phyloP scores from a whole-genome alignment of 805 yeast genomes.

The Schizosaccharomyces pombe region DNA sequence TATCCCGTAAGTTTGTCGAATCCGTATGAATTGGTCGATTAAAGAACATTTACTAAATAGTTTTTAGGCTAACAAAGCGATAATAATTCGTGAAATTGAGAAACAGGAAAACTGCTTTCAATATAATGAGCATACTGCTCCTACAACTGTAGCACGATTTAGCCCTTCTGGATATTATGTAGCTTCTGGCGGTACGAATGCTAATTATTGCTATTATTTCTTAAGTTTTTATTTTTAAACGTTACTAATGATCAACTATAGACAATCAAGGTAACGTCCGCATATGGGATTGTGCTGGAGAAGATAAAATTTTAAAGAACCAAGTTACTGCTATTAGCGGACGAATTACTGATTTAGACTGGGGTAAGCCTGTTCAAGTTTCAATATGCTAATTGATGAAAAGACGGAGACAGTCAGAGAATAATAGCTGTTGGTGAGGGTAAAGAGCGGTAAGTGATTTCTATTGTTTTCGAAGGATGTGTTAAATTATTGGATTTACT shows the following conservation, averaged over 20 bases:
- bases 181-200: slow-evolving; percentile 46
- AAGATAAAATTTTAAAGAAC: slow-evolving; percentile 39
- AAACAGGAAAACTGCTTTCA: slow-evolving; percentile 33
- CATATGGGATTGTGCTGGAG: slow-evolving; percentile 55
- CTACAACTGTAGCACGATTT: slow-evolving; percentile 66
- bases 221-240: background rate
- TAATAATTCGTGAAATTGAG: slow-evolving; percentile 43
- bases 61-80: slow-evolving; percentile 39
- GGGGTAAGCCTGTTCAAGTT: slow-evolving; percentile 26
- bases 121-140: slow-evolving; percentile 44
- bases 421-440: slow-evolving; percentile 91
- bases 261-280: slow-evolving; percentile 66
- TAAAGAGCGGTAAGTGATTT: slow-evolving; percentile 36
- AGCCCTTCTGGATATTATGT: slow-evolving; percentile 76
- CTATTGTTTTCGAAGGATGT: background rate
- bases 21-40: background rate
- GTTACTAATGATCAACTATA: background rate
- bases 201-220: background rate
- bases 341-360: slow-evolving; percentile 54
- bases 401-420: slow-evolving; percentile 53
- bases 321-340: slow-evolving; percentile 53
- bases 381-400: no score
- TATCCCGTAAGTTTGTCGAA: slow-evolving; percentile 26
- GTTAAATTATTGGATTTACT: no score
- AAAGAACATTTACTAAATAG: background rate